These are phyloP conservation scores for Tolypocladium capitatum DNA, from an alignment of 2,329 filamentous ascomycete genomes.

Conservation along the genomic window DNA sequence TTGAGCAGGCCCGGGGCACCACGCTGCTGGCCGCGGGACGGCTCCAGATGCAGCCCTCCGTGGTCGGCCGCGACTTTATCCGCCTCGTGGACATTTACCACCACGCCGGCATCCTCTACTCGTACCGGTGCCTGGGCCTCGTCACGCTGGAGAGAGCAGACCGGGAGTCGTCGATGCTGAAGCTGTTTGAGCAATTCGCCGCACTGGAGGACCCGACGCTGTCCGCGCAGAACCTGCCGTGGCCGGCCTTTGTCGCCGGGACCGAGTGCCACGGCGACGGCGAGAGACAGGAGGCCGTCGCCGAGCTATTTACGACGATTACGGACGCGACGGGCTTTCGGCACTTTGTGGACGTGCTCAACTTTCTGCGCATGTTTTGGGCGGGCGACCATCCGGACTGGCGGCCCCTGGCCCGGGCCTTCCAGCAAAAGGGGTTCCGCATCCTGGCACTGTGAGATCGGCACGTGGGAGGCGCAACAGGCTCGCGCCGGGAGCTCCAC, in stretches of 20 bases:
- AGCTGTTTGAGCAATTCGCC: slow-evolving; percentile 10
- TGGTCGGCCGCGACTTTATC: slow-evolving; percentile 11
- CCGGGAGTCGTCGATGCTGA: slow-evolving; percentile 5
- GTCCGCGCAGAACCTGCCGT: slow-evolving; percentile 16
- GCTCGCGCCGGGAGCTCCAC: background rate
- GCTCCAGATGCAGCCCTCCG: slow-evolving; percentile 7
- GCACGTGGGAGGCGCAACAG: slow-evolving; percentile 1
- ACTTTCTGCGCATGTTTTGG: slow-evolving; percentile 14
- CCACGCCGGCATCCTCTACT: slow-evolving; percentile 14
- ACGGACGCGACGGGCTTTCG: slow-evolving; percentile 11
- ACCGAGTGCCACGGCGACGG: slow-evolving; percentile 11
- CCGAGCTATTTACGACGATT: slow-evolving; percentile 6
- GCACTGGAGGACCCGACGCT: slow-evolving; percentile 10
- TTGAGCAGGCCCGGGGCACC: slow-evolving; percentile 13
- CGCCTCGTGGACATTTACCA: slow-evolving; percentile 17
- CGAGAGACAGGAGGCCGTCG: slow-evolving; percentile 8
- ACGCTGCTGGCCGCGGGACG: slow-evolving; percentile 14
- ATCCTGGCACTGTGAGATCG: slow-evolving; percentile 9
- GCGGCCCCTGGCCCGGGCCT: slow-evolving; percentile 10
- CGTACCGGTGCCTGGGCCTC: slow-evolving; percentile 13
- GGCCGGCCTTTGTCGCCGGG: slow-evolving; percentile 16
- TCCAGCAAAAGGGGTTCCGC: slow-evolving; percentile 10
- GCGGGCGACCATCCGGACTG: slow-evolving; percentile 11
- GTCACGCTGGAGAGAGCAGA: slow-evolving; percentile 5
- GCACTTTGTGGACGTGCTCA: slow-evolving; percentile 10